Base-by-base conservation (phyloP, 768 basidiomycete genomes). In the Rhodotorula diobovata region DNA sequence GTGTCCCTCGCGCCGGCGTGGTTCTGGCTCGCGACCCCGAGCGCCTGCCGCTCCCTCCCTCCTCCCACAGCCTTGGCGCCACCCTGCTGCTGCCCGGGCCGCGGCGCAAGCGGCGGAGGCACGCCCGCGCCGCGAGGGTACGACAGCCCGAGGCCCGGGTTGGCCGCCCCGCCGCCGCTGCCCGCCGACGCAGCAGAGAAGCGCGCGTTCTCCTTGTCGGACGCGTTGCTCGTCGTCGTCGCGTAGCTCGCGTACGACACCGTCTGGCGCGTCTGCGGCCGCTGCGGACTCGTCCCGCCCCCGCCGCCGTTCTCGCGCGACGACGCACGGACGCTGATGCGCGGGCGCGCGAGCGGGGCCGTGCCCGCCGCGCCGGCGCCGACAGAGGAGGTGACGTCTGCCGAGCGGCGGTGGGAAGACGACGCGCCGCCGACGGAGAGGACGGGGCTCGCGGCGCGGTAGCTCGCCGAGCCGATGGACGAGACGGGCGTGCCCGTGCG, bases 201-300 rank as follows among this genome's bases (percentile, higher is more conserved):
- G 0, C 66, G 61, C 2, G 34, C 46, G 46, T 74, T 74, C 66
- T 74, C 73, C 63, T 74, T 74, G 66, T 74, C 73, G 41, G n/a
- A n/a, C n/a, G 39, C 50, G 21, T 3, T 18, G 30, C 12, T 35
- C 9, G 1, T 6, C 58, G 58, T n/a, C 16, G 58, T 41, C 30
- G 45, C 30, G 45, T 35, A 61, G n/a, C 43, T 25, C 10, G 59
- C 14, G 55, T 66, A 59, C 48, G 34, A 18, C 50, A 21, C 50
- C 28, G 57, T 37, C 21, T 20, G 51, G 18, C 39, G 51, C n/a
- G 10, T 39, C 56, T 39, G 45, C 45, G 48, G 59, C 57, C 51
- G 57, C 34, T n/a, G n/a, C 61, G 64, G 53, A 45, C 56, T 15
- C 4, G 65, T 43, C 35, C 23, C 48, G 23, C 46, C 46, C 21